Percentiles rank a stretch among this genome's conserved stretches.
phyloP scores from a whole-genome alignment of 345 rosid species.

The Eucalyptus albens region DNA sequence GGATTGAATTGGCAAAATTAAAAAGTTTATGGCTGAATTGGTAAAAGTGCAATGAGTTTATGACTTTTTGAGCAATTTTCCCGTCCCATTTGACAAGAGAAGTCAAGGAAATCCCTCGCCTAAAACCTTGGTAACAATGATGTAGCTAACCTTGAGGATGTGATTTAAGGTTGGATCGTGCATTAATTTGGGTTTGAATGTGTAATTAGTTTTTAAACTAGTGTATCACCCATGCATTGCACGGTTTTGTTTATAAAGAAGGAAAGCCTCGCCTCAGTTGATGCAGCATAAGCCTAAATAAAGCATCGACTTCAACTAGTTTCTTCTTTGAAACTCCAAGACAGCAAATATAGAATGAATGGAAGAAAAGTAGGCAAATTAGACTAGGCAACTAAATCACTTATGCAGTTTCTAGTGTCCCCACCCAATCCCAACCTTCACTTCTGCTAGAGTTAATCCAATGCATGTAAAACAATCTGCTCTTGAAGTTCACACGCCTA shows the following conservation, averaged over 20 bases:
- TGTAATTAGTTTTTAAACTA: background rate
- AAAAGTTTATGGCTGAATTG: accelerated
- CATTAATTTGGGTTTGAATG: background rate
- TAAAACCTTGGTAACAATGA: background rate
- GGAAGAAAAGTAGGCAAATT: background rate
- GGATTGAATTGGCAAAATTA: no score
- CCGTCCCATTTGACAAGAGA: background rate
- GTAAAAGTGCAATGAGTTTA: no score
- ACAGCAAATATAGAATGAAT: background rate
- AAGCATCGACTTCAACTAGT: background rate
- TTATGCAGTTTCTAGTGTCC: no score
- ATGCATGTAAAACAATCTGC: background rate
- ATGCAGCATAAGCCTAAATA: background rate
- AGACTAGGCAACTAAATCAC: background rate
- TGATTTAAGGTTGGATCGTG: background rate
- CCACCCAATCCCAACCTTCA: background rate
- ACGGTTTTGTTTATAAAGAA: background rate
- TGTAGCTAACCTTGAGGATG: background rate
- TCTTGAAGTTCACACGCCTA: background rate
- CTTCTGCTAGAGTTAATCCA: background rate
- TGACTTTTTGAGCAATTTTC: no score
- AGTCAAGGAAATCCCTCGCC: background rate
- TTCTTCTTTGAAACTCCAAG: background rate
- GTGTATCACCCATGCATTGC: background rate
- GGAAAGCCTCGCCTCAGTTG: background rate